Evolutionary conservation across 202 grass and related monocot species (phyloP), one percentile per base, ranked within the genome.

Genomic region (Digitaria exilis): DNA sequence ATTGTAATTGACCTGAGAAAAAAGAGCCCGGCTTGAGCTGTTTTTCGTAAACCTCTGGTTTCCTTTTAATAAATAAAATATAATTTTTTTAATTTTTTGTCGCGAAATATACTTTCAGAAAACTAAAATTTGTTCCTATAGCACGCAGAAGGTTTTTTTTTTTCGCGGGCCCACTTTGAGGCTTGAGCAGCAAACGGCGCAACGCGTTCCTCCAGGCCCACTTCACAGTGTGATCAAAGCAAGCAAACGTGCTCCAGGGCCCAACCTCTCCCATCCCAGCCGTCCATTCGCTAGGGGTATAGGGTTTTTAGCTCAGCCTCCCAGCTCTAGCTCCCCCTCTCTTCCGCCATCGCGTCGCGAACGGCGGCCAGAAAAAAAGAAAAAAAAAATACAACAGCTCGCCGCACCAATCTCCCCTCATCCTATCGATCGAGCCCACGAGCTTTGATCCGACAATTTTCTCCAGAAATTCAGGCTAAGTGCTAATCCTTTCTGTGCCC

Each of bases 241-340:
- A 22, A 16, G 18, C 71, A 64, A n/a, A 77, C 46, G 73, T 59
- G 72, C 64, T 18, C 15, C 17, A 63, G 41, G 42, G 25, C 18
- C 69, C 29, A 0, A 0, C 0, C 3, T 1, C 0, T 24, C 16
- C 28, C 7, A 87, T 80, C 75, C 4, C 35, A 84, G 12, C 15
- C 88, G 75, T 84, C 69, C 75, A 76, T 48, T 64, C 0, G 1
- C 21, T 15, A 46, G 31, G 80, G 89, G 80, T 81, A 76, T 87
- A 90, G 89, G 81, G 89, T 87, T 90, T 87, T 72, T 84, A 87
- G 70, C 71, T 46, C 39, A 9, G 12, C 45, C 59, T 75, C 74
- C 3, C 60, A 21, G 49, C 50, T 42, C 25, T 61, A 4, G 46
- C 45, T 16, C 70, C 2, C 73, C 70, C 80, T 46, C 80, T 76